Evolutionary conservation across 2,329 filamentous ascomycete genomes (phyloP), one percentile per base, ranked within the genome.

Genomic region (Penicillium sp.): DNA sequence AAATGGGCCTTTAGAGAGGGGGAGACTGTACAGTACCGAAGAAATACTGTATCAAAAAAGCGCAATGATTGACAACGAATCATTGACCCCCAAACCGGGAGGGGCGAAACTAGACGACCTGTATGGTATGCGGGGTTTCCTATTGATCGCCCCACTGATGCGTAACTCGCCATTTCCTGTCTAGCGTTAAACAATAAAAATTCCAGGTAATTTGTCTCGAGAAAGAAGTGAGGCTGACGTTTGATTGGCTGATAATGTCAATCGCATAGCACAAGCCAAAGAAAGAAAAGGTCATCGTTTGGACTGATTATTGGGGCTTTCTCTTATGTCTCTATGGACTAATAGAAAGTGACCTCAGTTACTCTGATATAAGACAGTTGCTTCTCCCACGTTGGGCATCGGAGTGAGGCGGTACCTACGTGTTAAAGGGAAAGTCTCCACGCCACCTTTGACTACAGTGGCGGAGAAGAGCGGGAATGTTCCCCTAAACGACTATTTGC

Each of bases 241-340:
- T 12, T 40, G 37, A 40, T 40, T 40, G 37, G 37, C 18, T 8
- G 37, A 22, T 11, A 37, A 22, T 22, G 37, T 8, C 3, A 40
- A 20, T 6, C 18, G 14, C 9, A 51, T 31, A 42, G 49, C 49
- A 35, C 49, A 44, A 27, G 41, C 49, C 49, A 51, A 43, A 51
- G 22, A 51, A 42, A 41, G 35, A 22, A 12, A 40, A 8, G 2
- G 37, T 40, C 37, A 40, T 40, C 37, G n/a, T 22, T 40, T 12
- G 33, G 33, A 11, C 8, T 9, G 35, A 22, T 20, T 20, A 20
- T 37, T 18, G 15, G 15, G 8, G 15, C 15, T 37, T 18, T 9
- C 7, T 18, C 15, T 40, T 35, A 6, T 11, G 18, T 12, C 14
- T 33, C 8, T 12, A 12, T 15, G 14, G 29, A 6, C 12, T 20